Conservation (phyloP, 1,139 yeast genomes). For the Hyphopichia pseudoburtonii region DNA sequence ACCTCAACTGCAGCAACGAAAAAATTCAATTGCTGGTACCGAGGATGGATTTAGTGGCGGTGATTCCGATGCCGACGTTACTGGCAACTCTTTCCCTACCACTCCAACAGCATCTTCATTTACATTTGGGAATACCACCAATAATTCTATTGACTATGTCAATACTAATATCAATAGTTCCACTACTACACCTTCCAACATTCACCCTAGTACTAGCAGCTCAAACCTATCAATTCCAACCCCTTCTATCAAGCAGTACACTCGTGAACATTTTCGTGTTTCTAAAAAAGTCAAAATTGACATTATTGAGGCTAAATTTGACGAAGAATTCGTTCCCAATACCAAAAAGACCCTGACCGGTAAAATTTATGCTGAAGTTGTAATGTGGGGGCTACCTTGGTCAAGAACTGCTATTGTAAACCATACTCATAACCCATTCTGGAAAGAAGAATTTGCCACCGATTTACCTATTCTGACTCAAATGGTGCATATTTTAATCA, state of each 20-base stretch:
- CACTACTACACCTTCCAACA: neutral
- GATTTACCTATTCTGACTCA: constrained; percentile 58
- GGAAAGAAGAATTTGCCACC: constrained; percentile 67
- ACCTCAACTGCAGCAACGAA: no score
- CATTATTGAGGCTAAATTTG: constrained; percentile 68
- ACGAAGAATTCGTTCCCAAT: constrained; percentile 15
- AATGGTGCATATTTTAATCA: constrained; percentile 52
- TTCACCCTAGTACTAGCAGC: neutral
- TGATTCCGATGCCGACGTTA: constrained; percentile 1
- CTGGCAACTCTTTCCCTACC: neutral
- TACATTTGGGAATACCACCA: neutral
- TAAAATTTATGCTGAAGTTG: constrained; percentile 59
- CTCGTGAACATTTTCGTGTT: constrained; percentile 49
- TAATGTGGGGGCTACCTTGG: constrained; percentile 70
- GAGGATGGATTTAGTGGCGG: neutral
- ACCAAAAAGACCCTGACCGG: constrained; percentile 12
- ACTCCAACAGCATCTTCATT: constrained; percentile 2
- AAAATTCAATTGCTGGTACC: no score
- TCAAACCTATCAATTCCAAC: neutral
- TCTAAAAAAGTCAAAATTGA: constrained; percentile 55
- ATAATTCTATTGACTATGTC: neutral
- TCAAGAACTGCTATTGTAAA: constrained; percentile 64
- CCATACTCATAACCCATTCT: constrained; percentile 55
- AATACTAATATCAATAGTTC: neutral
- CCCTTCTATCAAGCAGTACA: constrained; percentile 21